Percentiles rank a stretch among this genome's conserved stretches.
Evolutionary conservation across 352 stramenopile species (phyloP).

Genomic region (Pythium dissimile): DNA sequence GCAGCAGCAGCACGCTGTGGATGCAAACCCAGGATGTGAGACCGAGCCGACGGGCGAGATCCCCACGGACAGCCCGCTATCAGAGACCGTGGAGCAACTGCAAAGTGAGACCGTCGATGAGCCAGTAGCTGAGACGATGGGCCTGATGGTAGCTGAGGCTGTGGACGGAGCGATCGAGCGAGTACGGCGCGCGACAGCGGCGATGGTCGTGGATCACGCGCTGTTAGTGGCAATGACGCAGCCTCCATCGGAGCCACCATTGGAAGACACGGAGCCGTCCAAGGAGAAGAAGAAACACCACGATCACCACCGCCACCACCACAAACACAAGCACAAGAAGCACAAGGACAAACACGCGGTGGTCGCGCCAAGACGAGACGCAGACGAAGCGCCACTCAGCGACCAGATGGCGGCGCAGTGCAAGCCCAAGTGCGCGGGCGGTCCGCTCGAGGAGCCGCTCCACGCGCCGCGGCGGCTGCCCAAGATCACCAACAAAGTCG

Average conservation of each 20-base stretch:
- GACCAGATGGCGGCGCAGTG: background rate
- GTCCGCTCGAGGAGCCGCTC: slow-evolving; percentile 11
- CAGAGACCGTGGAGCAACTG: too few relatives aligned
- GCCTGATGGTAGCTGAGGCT: background rate
- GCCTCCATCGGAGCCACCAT: background rate
- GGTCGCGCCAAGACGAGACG: background rate
- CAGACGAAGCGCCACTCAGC: background rate
- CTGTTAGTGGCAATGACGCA: background rate
- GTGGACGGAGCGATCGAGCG: background rate
- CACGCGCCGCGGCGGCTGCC: slow-evolving; percentile 18
- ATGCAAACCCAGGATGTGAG: too few relatives aligned
- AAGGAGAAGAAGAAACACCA: background rate
- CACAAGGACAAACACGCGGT: slow-evolving; percentile 11
- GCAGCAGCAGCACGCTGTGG: too few relatives aligned
- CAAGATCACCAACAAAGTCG: slow-evolving; percentile 19
- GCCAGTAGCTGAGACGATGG: too few relatives aligned
- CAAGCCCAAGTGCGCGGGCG: slow-evolving; percentile 9
- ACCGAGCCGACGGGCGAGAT: too few relatives aligned
- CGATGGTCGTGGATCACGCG: background rate
- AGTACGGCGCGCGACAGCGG: background rate
- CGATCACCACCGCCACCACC: slow-evolving; percentile 4
- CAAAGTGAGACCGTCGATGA: too few relatives aligned
- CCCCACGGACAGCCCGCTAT: too few relatives aligned
- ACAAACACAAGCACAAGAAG: slow-evolving; percentile 10
- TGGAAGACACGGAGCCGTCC: background rate